Evolutionary conservation across 805 yeast species (phyloP), one percentile per base, ranked within the genome.

Genomic region (Metschnikowia dekortorum): DNA sequence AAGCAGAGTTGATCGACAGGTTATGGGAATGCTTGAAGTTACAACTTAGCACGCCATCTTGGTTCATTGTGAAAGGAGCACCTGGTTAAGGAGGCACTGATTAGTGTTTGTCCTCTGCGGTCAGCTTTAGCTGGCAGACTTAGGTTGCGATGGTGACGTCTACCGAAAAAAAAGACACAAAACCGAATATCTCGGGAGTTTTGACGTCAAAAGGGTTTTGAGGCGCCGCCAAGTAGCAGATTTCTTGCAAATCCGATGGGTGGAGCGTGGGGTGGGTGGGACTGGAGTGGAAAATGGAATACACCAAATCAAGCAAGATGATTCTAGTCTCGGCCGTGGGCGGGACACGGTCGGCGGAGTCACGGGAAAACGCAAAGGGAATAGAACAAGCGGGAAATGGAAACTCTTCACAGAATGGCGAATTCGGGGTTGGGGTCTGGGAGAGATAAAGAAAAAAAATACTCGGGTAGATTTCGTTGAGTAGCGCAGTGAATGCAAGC

Each of bases 1-100:
- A 63, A 40, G 73, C 60, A 11, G 78, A 74, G 55, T 75, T 74
- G 56, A 78, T 66, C 40, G 74, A 70, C 46, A 70, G 61, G 52
- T 69, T 76, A 52, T 74, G 76, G 51, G 69, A 58, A 44, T 56
- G 60, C 10, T 42, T 42, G 22, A n/a, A 29, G 14, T 9, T 30
- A 39, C 38, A 38, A 42, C 38, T 31, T 18, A 11, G 40, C 14
- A 16, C 39, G 39, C 29, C 47, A 44, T 44, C 39, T 44, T 34
- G 47, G 29, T 29, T 14, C 47, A 44, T 44, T 28, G 16, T 34
- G 40, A 6, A 28, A n/a, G 33, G 33, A 10, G 26, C 28, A 10
- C 8, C 34, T 28, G 10, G 26, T 22, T 26, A 34, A 26, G 30
- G 39, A 9, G 32, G 33, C 6, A 26, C 33, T 26, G n/a, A n/a